A percentile compares a stretch with the other conserved stretches of the same genome.
These are phyloP conservation scores for Penicillium crustosum DNA, from an alignment of 2,329 filamentous ascomycete genomes.

Conservation along the genomic window DNA sequence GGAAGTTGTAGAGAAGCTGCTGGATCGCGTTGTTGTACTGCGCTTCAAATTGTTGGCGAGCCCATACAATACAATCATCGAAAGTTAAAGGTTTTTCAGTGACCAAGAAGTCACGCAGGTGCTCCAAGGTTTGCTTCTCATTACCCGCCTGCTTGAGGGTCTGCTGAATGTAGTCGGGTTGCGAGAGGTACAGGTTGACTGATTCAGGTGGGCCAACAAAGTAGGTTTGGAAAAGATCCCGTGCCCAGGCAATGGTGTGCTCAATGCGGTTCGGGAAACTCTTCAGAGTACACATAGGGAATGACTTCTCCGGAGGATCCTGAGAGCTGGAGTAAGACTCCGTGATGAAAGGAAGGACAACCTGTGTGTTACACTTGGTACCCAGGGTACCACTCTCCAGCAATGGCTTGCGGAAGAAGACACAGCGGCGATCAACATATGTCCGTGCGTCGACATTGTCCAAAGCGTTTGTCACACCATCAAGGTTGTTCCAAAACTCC, in stretches of 20 bases:
- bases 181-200: conserved; percentile 88
- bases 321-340: conserved; percentile 98
- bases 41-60: conserved; percentile 87
- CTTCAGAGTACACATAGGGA: conserved; percentile 96
- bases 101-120: conserved; percentile 83
- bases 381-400: conserved; percentile 97
- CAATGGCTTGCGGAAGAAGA: conserved; percentile 96
- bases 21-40: conserved; percentile 97
- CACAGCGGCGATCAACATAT: conserved; percentile 92
- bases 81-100: conserved; percentile 88
- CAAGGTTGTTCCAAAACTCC: conserved; percentile 80
- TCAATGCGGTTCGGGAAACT: conserved; percentile 99
- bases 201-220: conserved; percentile 93
- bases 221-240: conserved; percentile 89
- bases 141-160: conserved; percentile 91
- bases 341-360: conserved; percentile 84
- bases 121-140: conserved; percentile 90
- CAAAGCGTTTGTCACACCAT: conserved; percentile 93
- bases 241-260: conserved; percentile 97
- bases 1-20: conserved; percentile 95
- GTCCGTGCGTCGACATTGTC: conserved; percentile 97
- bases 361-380: conserved; percentile 97
- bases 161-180: conserved; percentile 84
- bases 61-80: conserved; percentile 97
- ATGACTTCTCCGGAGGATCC: conserved; percentile 96